Conservation (phyloP, 2,329 filamentous ascomycete species). For the Nemania sp. region DNA sequence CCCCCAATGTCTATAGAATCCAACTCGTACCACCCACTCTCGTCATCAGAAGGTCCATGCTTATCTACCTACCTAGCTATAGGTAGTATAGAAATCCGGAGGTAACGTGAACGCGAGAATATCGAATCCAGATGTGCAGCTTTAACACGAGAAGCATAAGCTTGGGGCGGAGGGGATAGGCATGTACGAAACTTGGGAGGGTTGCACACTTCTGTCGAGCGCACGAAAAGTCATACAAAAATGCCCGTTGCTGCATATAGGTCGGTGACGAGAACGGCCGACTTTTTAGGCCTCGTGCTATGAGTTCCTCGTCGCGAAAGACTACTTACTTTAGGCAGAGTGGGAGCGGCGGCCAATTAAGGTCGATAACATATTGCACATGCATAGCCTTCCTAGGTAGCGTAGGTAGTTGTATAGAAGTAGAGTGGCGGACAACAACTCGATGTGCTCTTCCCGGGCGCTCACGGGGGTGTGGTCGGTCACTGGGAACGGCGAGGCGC, state of each 20-base stretch:
- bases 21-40: neutral
- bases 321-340: neutral
- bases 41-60: neutral
- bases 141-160: too few species aligned
- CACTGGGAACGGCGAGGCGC: constrained; percentile 17
- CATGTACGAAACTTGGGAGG: neutral
- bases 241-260: neutral
- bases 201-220: neutral
- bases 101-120: neutral
- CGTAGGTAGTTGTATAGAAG: too few species aligned
- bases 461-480: constrained; percentile 3
- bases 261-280: neutral
- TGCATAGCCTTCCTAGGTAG: constrained; percentile 22
- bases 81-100: too few species aligned
- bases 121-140: too few species aligned
- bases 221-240: constrained; percentile 7
- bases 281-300: neutral
- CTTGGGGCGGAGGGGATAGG: neutral
- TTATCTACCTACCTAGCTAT: too few species aligned
- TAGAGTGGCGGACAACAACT: constrained; percentile 3
- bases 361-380: constrained; percentile 7
- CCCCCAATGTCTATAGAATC: neutral
- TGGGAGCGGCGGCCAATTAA: neutral
- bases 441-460: neutral
- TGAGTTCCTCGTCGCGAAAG: neutral